Evolutionary conservation across 2,329 filamentous ascomycete species (phyloP).

Genomic region (Diaporthe ampelina): DNA sequence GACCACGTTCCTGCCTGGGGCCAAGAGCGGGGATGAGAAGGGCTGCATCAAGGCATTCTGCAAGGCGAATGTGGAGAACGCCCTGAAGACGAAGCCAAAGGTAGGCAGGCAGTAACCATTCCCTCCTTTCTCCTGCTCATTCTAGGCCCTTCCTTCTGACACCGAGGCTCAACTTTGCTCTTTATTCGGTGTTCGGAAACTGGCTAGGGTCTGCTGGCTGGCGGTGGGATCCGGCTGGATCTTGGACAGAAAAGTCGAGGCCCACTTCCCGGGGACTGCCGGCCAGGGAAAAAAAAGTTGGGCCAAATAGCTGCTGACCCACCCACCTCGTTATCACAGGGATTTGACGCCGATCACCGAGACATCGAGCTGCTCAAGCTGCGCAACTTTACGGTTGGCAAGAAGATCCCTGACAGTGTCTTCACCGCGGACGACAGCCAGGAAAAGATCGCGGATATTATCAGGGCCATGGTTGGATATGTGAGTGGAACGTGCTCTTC

Average conservation of each 20-base stretch:
- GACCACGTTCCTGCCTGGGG: slow-evolving; percentile 73
- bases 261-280: not conserved
- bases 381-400: slow-evolving; percentile 81
- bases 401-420: slow-evolving; percentile 74
- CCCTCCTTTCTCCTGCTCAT: not conserved
- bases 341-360: slow-evolving; percentile 79
- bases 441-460: slow-evolving; percentile 73
- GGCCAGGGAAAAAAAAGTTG: not conserved
- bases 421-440: slow-evolving; percentile 74
- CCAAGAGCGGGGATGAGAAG: slow-evolving; percentile 65
- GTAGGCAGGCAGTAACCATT: slow-evolving; percentile 61
- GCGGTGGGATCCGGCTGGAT: not conserved
- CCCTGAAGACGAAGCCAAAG: slow-evolving; percentile 89
- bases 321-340: slow-evolving; percentile 62
- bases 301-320: not conserved
- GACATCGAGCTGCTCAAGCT: slow-evolving; percentile 87
- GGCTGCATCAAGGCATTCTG: slow-evolving; percentile 79
- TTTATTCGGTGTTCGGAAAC: slow-evolving; percentile 6
- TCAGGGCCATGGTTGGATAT: slow-evolving; percentile 81
- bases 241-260: not conserved
- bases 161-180: slow-evolving; percentile 1
- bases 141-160: not conserved
- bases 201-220: not conserved
- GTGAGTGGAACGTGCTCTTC: slow-evolving; percentile 68
- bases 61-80: slow-evolving; percentile 77